Evolutionary conservation across 305 asterid species (phyloP), one percentile per base, ranked within the genome.

Genomic region (Solanum chacoense): DNA sequence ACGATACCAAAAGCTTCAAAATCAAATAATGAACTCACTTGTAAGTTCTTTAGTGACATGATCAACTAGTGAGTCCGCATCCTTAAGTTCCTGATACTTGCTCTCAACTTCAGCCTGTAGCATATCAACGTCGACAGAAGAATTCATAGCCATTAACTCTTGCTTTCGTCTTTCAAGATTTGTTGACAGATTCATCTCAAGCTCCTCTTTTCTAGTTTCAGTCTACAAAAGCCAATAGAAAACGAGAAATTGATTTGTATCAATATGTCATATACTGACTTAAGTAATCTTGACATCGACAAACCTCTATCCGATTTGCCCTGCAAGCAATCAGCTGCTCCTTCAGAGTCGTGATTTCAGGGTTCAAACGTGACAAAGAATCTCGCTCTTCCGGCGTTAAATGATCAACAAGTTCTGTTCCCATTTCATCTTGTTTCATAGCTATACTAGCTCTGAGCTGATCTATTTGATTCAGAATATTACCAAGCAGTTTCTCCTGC

Each of bases 341-440:
- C 92, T 98, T 98, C 89, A 95, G 92, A 80, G 88, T 28, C 81
- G 99, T 98, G 91, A 98, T 96, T 92, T 96, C 98, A 90, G 98
- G 99, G 90, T 96, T 93, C 92, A 98, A 92, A 89, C 97, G 96
- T 89, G 99, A 94, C 86, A 98, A 94, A 42, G 93, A 91, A 89
- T 93, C 98, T 90, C 94, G 95, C 94, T 98, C 99, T 91, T 94
- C 98, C 7, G 93, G 94, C 74, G 98, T 95, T 94, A 98, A 93
- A 94, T 98, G 99, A 92, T 96, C 98, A 90, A 96, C 99, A 78
- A 98, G 98, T n/a, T 98, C 98, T 45, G 99, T 96, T 84, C 96
- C 96, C 99, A 95, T 95, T 92, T 98, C 99, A 91, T 94, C 97
- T 90, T 90, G 93, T 90, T 98, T 98, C 96, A 90, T 93, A 55